These are phyloP conservation scores for Leccinum subgranulosum DNA, from an alignment of 768 basidiomycete species.

Conservation along the genomic window DNA sequence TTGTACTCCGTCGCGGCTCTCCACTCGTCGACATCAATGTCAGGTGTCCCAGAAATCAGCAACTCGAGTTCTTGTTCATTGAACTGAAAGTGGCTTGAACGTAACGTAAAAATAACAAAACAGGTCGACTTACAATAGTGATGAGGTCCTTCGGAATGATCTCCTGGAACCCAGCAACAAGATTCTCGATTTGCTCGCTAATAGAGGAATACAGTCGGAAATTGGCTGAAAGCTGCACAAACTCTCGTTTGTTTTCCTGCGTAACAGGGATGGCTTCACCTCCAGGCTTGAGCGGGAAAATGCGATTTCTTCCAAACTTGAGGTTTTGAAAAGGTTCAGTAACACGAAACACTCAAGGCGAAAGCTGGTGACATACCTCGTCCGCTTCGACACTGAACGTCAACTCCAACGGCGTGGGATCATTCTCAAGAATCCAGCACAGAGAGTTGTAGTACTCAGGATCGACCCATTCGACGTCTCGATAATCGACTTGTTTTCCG, in stretches of 20 bases:
- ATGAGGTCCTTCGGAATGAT: slow-evolving; percentile 97
- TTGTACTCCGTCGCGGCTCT: slow-evolving; percentile 89
- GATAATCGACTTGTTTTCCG: slow-evolving; percentile 91
- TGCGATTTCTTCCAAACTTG: slow-evolving; percentile 91
- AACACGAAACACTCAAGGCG: neutral
- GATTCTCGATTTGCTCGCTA: slow-evolving; percentile 90
- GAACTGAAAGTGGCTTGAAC: slow-evolving; percentile 51
- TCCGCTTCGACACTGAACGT: slow-evolving; percentile 97
- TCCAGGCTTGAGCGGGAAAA: slow-evolving; percentile 81
- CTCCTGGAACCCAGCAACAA: slow-evolving; percentile 92
- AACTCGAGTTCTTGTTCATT: slow-evolving; percentile 94
- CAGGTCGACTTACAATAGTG: slow-evolving; percentile 64
- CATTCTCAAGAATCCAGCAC: slow-evolving; percentile 98
- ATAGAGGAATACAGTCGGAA: slow-evolving; percentile 93
- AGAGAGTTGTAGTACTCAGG: slow-evolving; percentile 98
- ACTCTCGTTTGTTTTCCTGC: slow-evolving; percentile 95
- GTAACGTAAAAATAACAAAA: neutral
- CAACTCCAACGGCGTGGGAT: slow-evolving; percentile 79
- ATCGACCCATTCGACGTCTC: slow-evolving; percentile 96
- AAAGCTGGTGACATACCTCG: slow-evolving; percentile 47
- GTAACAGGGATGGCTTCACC: slow-evolving; percentile 87
- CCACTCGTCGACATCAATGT: slow-evolving; percentile 98
- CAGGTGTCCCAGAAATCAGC: slow-evolving; percentile 95
- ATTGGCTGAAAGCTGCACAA: slow-evolving; percentile 92
- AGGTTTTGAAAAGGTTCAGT: neutral